A percentile compares a stretch with the other conserved stretches of the same genome.
These are phyloP conservation scores for Zygotorulaspora chibaensis DNA, from an alignment of 805 yeast species.

Conservation along the genomic window DNA sequence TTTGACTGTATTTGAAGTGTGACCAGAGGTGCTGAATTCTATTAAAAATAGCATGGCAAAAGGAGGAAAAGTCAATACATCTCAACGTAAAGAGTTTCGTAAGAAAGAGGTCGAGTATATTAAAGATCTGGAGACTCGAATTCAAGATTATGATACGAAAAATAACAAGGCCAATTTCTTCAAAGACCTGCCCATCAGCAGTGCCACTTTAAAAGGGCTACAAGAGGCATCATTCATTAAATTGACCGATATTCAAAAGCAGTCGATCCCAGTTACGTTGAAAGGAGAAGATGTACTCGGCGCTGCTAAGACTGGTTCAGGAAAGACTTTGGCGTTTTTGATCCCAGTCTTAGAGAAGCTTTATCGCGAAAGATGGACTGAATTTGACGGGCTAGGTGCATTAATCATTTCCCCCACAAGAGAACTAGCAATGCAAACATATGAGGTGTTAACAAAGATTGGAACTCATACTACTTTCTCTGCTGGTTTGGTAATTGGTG, in stretches of 20 bases:
- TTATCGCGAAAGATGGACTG: conserved; percentile 68
- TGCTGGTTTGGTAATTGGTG: conserved; percentile 91
- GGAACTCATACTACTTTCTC: conserved; percentile 73
- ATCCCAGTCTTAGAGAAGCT: conserved; percentile 74
- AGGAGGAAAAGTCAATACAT: conserved; percentile 32
- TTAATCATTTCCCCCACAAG: conserved; percentile 87
- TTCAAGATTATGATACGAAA: conserved; percentile 51
- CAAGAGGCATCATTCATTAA: conserved; percentile 71
- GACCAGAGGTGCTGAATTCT: too few species aligned
- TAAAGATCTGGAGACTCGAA: conserved; percentile 44
- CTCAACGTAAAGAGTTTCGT: conserved; percentile 39
- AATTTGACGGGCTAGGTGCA: conserved; percentile 84
- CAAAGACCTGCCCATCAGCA: conserved; percentile 72
- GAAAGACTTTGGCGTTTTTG: conserved; percentile 83
- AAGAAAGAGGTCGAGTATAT: conserved; percentile 36
- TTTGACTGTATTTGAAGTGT: too few species aligned
- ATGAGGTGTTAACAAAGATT: conserved; percentile 78
- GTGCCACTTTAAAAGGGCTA: conserved; percentile 63
- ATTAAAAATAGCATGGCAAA: conserved; percentile 33
- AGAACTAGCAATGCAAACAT: conserved; percentile 85
- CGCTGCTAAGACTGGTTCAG: conserved; percentile 82
- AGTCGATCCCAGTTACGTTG: conserved; percentile 69
- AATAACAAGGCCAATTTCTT: conserved; percentile 46
- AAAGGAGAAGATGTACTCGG: conserved; percentile 79
- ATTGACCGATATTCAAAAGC: conserved; percentile 82